These are phyloP conservation scores for Thermothielavioides terrestris DNA, from an alignment of 495 filamentous ascomycete genomes.

Conservation along the genomic window DNA sequence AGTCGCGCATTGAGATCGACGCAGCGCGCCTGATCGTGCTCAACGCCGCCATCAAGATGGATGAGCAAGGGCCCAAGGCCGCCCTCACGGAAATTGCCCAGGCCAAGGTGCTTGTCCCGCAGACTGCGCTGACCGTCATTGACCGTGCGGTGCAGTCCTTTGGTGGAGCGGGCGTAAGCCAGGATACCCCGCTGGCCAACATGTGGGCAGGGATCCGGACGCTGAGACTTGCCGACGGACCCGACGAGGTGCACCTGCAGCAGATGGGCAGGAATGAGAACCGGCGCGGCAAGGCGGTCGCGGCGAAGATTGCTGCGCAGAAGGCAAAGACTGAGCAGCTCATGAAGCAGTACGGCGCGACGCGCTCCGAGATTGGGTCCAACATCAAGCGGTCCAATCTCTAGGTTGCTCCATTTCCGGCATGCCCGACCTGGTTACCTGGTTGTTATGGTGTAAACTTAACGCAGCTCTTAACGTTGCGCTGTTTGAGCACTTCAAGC, in stretches of 20 bases:
- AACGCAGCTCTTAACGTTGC: not conserved
- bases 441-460: too few species aligned
- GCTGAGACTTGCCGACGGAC: conserved; percentile 77
- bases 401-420: too few species aligned
- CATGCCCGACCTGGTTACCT: too few species aligned
- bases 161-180: conserved; percentile 76
- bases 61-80: conserved; percentile 67
- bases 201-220: conserved; percentile 83
- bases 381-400: conserved; percentile 30
- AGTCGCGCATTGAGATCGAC: conserved; percentile 83
- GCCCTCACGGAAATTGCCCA: conserved; percentile 79
- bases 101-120: conserved; percentile 77
- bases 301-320: conserved; percentile 56
- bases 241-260: conserved; percentile 89
- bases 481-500: too few species aligned
- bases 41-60: conserved; percentile 86
- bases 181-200: conserved; percentile 81
- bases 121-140: conserved; percentile 68
- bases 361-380: conserved; percentile 39
- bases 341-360: conserved; percentile 52
- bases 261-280: conserved; percentile 85
- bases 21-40: conserved; percentile 76
- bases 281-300: conserved; percentile 53
- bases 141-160: conserved; percentile 82
- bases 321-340: conserved; percentile 54